Evolutionary conservation across 768 basidiomycete species (phyloP), one percentile per base, ranked within the genome.

Genomic region (Dentipellis sp.): DNA sequence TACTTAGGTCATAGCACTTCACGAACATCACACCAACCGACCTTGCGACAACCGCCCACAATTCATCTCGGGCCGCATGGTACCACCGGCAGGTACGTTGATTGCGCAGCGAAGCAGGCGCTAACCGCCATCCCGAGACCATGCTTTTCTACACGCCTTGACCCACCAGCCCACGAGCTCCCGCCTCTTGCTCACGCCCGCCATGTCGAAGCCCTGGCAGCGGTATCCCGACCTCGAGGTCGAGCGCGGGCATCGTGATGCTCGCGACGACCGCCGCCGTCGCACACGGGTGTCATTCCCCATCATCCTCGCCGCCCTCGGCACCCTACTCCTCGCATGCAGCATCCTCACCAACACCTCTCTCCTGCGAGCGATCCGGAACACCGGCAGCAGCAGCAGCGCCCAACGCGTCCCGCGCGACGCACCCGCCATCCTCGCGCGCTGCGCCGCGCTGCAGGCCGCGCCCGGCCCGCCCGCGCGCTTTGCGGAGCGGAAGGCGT

Each of bases 401-500:
- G 17, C 53, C 4, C 63, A 65, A 21, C 58, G 50, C 22, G 51
- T 64, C 7, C 68, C 66, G 3, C 42, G 61, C 19, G 54, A 66
- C 54, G 68, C 68, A 12, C 53, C 61, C 42, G 57, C 57, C 23
- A 66, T 69, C 21, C 65, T 71, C 17, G 52, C 51, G 52, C 65
- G 63, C 53, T 75, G 74, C 58, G 65, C 69, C 2, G 38, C 63
- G 12, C 50, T 72, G 54, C 64, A 59, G 50, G 58, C 57, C 36
- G 55, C 54, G 8, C 67, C 72, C 9, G 68, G 66, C 5, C 68
- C 69, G 10, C 63, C 71, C n/a, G 55, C 54, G 4, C 61, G 65
- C 39, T 73, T 73, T 54, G 47, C 55, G 21, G 58, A 56, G 10
- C 64, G 75, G 9, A 58, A 56, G 5, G 58, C 45, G 42, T 88